These are phyloP conservation scores for Gossypium lobatum DNA, from an alignment of 441 rosid genomes.

Conservation along the genomic window DNA sequence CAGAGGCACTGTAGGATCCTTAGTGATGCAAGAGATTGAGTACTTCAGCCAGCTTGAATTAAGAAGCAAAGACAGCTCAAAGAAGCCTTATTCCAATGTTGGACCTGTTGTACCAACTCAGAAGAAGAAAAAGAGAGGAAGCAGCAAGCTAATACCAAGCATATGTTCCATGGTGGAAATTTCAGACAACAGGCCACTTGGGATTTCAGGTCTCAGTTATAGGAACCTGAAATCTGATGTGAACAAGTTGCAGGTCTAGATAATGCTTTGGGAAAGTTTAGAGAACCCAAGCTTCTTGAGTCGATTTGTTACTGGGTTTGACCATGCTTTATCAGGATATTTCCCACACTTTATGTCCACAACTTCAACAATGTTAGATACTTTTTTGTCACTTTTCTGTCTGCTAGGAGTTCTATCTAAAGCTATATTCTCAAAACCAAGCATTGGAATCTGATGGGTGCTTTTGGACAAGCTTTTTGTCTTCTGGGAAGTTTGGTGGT, in stretches of 20 bases:
- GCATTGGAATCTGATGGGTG: slow-evolving; percentile 58
- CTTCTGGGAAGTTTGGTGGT: slow-evolving; percentile 29
- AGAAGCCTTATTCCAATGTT: slow-evolving; percentile 21
- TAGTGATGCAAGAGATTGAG: slow-evolving; percentile 48
- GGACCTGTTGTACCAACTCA: no score
- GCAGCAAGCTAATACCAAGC: no score
- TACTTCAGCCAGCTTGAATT: slow-evolving; percentile 36
- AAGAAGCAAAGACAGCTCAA: slow-evolving; percentile 25
- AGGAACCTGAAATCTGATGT: no score
- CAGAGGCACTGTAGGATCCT: slow-evolving; percentile 48
- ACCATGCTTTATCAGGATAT: no score
- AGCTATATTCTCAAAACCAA: slow-evolving; percentile 42
- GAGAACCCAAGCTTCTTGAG: no score
- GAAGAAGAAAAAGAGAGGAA: no score
- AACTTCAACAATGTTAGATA: slow-evolving; percentile 61
- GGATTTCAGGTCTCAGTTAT: no score
- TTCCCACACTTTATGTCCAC: slow-evolving; percentile 86
- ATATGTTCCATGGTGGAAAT: no score
- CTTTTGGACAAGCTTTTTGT: slow-evolving; percentile 41
- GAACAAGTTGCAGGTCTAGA: not conserved
- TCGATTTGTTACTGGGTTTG: not conserved
- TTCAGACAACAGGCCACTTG: no score
- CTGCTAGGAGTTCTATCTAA: slow-evolving; percentile 55
- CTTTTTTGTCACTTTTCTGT: slow-evolving; percentile 50
- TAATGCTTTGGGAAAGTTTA: no score